Evolutionary conservation across 1,284 basidiomycete genomes (phyloP), one percentile per base, ranked within the genome.

Genomic region (Trichosporon sp.): DNA sequence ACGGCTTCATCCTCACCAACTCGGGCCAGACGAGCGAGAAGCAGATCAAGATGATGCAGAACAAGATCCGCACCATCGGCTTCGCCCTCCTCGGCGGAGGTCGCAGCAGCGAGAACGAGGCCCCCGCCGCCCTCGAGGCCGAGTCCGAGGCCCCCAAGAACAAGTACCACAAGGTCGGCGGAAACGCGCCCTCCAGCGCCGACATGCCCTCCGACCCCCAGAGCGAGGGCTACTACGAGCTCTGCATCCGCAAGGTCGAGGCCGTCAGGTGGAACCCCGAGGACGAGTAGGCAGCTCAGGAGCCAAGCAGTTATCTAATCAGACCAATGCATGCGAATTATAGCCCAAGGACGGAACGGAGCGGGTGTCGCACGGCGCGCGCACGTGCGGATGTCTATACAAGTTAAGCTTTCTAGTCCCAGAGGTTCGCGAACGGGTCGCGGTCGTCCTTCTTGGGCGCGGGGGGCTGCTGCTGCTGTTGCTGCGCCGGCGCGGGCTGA

Each of bases 1-100:
- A 83, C 66, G 78, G 79, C 42, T 86, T 86, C 75, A 83, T 86
- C 25, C 78, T 86, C 21, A 85, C 84, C 56, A 85, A 86, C 76
- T 81, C 80, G n/a, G 85, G 85, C 42, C 76, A 81, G 25, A 80
- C 85, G 1, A 73, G 81, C 18, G 76, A 78, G 21, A 79, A 76
- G 11, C 84, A 86, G 68, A 78, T 85, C 31, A 75, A 76, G 47
- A 85, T 86, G 83, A 77, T 84, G 75, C 77, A 80, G 58, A 76
- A 80, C 42, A 80, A 80, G 70, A 75, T 86, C 51, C 79, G 85
- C 23, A 85, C 84, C 0, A 75, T 86, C 15, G 85, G 85, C 53
- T 83, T 86, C 67, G 83, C 81, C 1, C 75, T 84, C 4, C 73
- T 84, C 23, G 82, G 81, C n/a, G 76, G 79, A 32, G 80, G 78